phyloP scores from a whole-genome alignment of 805 yeast genomes.

The Kodamaea kaohsiungensis region DNA sequence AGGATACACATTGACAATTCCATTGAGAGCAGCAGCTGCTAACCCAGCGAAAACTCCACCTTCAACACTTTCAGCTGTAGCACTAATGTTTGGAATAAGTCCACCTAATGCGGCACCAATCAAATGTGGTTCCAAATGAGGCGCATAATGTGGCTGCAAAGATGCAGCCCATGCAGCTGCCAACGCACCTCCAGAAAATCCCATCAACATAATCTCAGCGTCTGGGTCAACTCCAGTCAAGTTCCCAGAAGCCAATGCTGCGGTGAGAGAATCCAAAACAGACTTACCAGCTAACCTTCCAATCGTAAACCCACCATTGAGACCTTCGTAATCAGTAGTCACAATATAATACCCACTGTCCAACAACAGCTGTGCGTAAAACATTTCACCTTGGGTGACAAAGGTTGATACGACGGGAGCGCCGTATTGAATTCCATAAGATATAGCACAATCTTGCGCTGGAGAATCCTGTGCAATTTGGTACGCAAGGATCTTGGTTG shows the following conservation, averaged over 20 bases:
- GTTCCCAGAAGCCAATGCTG: constrained; percentile 19
- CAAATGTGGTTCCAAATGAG: constrained; percentile 23
- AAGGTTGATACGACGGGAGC: constrained; percentile 18
- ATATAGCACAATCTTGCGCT: constrained; percentile 20
- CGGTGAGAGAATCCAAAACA: constrained; percentile 32
- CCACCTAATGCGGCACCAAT: constrained; percentile 40
- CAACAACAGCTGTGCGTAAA: constrained; percentile 13
- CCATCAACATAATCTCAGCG: constrained; percentile 30
- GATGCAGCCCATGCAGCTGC: constrained; percentile 41
- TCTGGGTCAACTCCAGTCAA: constrained; percentile 19
- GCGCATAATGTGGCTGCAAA: constrained; percentile 37
- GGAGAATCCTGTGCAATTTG: constrained; percentile 23
- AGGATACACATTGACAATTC: constrained; percentile 35
- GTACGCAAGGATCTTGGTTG: constrained; percentile 20
- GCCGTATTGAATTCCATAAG: constrained; percentile 18
- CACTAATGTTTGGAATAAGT: constrained; percentile 32
- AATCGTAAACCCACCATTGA: constrained; percentile 29
- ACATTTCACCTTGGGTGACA: constrained; percentile 17
- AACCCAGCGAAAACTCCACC: constrained; percentile 32
- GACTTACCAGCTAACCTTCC: constrained; percentile 32
- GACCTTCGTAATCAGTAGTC: constrained; percentile 37
- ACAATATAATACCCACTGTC: constrained; percentile 34
- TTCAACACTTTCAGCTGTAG: constrained; percentile 22
- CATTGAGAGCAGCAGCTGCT: constrained; percentile 28
- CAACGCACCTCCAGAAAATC: constrained; percentile 40